A percentile compares a stretch with the other conserved stretches of the same genome.
These are phyloP conservation scores for Nitzschia inconspicua DNA, from an alignment of 108 stramenopile genomes.

Conservation along the genomic window DNA sequence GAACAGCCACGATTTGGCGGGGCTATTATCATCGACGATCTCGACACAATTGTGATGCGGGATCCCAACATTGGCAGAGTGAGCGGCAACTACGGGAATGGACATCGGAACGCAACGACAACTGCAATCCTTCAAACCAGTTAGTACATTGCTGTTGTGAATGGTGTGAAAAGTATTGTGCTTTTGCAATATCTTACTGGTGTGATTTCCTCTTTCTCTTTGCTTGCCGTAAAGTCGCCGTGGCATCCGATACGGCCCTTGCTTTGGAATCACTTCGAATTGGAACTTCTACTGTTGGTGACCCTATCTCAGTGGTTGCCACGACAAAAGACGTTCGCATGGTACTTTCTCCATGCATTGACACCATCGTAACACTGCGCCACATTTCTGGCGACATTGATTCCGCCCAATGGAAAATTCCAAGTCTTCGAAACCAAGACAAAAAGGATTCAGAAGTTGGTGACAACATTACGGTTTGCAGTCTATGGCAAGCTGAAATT, in stretches of 20 bases:
- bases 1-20: slow-evolving; percentile 16
- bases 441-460: not conserved
- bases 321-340: not conserved
- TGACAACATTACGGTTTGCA: not conserved
- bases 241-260: slow-evolving; percentile 19
- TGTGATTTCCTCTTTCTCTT: too few species aligned
- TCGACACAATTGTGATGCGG: slow-evolving; percentile 13
- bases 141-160: not conserved
- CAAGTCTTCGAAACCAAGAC: not conserved
- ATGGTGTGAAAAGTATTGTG: not conserved
- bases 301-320: too few species aligned
- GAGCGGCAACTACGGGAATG: not conserved
- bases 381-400: not conserved
- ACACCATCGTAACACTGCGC: not conserved
- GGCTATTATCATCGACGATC: slow-evolving; percentile 29
- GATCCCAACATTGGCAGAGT: not conserved
- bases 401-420: not conserved
- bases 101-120: not conserved
- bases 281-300: too few species aligned
- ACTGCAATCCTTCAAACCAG: not conserved
- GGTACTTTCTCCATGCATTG: not conserved
- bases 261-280: slow-evolving; percentile 10
- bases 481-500: slow-evolving; percentile 4
- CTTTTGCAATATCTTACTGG: too few species aligned
- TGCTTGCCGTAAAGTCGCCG: slow-evolving; percentile 9